Conservation (phyloP, 768 basidiomycete genomes). For the Kwoniella sp. region DNA sequence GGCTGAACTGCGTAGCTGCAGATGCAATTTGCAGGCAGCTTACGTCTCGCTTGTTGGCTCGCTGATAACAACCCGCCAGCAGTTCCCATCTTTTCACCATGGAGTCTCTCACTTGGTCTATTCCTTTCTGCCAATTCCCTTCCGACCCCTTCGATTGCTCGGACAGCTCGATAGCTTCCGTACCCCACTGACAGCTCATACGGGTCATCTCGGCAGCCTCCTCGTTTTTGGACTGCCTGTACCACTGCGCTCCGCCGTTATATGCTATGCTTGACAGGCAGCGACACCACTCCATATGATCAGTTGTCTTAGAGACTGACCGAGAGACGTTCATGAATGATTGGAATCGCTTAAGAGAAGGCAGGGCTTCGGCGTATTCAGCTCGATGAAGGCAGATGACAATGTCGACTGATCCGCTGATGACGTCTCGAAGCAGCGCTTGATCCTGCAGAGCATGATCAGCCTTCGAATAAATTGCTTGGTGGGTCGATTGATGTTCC, state of each 20-base stretch:
- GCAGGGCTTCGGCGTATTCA: not conserved
- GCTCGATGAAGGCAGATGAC: not conserved
- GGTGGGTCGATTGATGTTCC: too few relatives aligned
- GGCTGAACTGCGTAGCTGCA: not conserved
- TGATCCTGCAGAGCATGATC: conserved; percentile 6
- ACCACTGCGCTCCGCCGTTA: conserved; percentile 59
- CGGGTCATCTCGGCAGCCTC: conserved; percentile 70
- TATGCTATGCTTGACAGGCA: conserved; percentile 50
- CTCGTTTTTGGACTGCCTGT: conserved; percentile 66
- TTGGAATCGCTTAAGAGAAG: not conserved
- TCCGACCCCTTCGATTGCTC: not conserved
- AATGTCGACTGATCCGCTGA: not conserved
- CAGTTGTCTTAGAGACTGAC: not conserved
- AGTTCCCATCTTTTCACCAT: conserved; percentile 77
- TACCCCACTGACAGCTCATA: conserved; percentile 65
- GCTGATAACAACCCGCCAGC: conserved; percentile 74
- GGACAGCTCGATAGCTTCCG: conserved; percentile 58
- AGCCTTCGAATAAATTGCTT: too few relatives aligned
- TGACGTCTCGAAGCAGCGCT: conserved; percentile 14
- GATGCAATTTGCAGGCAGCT: conserved; percentile 11
- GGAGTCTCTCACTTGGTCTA: conserved; percentile 57
- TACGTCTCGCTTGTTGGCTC: conserved; percentile 76
- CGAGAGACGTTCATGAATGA: not conserved
- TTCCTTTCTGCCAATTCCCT: conserved; percentile 41
- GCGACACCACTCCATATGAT: conserved; percentile 46